These are phyloP conservation scores for Alternaria gansuensis DNA, from an alignment of 2,329 filamentous ascomycete species.

Conservation along the genomic window DNA sequence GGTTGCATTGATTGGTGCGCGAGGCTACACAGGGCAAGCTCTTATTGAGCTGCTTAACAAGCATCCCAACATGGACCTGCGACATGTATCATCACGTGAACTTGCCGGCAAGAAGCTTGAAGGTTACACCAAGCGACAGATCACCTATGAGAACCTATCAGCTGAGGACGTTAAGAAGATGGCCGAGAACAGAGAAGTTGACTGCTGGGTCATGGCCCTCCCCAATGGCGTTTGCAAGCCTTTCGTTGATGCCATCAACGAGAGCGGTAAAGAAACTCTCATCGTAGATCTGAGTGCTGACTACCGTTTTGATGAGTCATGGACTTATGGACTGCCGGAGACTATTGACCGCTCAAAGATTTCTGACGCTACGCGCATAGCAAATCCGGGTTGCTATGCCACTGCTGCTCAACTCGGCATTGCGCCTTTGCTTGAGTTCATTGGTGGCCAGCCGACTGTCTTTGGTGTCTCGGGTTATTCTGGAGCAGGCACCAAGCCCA, in stretches of 20 bases:
- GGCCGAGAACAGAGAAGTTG: slow-evolving; percentile 83
- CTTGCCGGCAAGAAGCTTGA: slow-evolving; percentile 85
- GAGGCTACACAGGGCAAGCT: slow-evolving; percentile 93
- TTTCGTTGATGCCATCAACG: slow-evolving; percentile 86
- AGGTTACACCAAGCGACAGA: slow-evolving; percentile 89
- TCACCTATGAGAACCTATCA: slow-evolving; percentile 89
- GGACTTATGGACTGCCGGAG: slow-evolving; percentile 93
- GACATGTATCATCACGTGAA: slow-evolving; percentile 92
- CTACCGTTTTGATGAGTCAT: slow-evolving; percentile 84
- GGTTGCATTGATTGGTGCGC: slow-evolving; percentile 87
- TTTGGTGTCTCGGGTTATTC: slow-evolving; percentile 96
- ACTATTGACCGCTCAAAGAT: slow-evolving; percentile 80
- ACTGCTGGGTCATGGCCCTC: slow-evolving; percentile 97
- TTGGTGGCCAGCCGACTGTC: slow-evolving; percentile 80
- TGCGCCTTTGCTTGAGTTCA: slow-evolving; percentile 78
- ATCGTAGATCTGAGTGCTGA: slow-evolving; percentile 97
- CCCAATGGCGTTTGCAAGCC: slow-evolving; percentile 96
- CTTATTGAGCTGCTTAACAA: slow-evolving; percentile 86
- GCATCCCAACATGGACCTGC: slow-evolving; percentile 89
- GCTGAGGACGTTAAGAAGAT: slow-evolving; percentile 87
- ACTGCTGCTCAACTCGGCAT: slow-evolving; percentile 92
- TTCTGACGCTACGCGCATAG: slow-evolving; percentile 79
- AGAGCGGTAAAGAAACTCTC: slow-evolving; percentile 73
- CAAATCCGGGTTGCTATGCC: slow-evolving; percentile 94
- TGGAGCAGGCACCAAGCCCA: slow-evolving; percentile 92